These are phyloP conservation scores for Diaporthe ampelina DNA, from an alignment of 2,329 filamentous ascomycete species.

Conservation along the genomic window DNA sequence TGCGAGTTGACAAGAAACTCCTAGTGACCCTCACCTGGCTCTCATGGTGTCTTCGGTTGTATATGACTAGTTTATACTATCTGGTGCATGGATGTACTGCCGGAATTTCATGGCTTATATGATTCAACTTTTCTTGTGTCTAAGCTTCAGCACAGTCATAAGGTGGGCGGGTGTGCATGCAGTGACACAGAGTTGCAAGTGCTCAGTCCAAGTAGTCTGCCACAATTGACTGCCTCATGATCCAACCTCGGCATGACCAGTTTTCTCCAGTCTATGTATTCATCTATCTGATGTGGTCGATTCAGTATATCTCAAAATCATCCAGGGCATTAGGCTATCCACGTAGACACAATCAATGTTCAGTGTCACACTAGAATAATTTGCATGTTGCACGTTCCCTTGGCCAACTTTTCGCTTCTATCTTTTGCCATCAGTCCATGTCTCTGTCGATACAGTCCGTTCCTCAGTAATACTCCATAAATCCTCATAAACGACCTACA, in stretches of 20 bases:
- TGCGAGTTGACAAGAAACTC: neutral
- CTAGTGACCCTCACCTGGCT: neutral
- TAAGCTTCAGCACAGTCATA: neutral
- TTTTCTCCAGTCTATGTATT: no score
- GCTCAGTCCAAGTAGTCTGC: neutral
- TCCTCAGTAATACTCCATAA: neutral
- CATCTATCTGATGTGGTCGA: neutral
- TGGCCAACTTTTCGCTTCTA: neutral
- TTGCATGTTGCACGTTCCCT: neutral
- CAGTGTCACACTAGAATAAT: neutral
- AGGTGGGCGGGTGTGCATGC: neutral
- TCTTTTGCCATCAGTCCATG: neutral
- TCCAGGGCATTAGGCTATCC: neutral
- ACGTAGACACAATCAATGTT: neutral
- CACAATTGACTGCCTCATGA: neutral
- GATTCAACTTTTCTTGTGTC: neutral
- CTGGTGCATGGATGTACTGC: neutral
- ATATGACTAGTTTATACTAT: neutral
- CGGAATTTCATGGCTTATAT: neutral
- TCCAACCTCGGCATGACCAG: neutral
- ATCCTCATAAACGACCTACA: no score
- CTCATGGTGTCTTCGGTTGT: neutral
- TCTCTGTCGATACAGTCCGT: neutral
- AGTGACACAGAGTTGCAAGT: no score
- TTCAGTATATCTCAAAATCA: no score